Conservation (phyloP, 1,284 basidiomycete genomes). For the Xerocomus cyaneibrunnescens region DNA sequence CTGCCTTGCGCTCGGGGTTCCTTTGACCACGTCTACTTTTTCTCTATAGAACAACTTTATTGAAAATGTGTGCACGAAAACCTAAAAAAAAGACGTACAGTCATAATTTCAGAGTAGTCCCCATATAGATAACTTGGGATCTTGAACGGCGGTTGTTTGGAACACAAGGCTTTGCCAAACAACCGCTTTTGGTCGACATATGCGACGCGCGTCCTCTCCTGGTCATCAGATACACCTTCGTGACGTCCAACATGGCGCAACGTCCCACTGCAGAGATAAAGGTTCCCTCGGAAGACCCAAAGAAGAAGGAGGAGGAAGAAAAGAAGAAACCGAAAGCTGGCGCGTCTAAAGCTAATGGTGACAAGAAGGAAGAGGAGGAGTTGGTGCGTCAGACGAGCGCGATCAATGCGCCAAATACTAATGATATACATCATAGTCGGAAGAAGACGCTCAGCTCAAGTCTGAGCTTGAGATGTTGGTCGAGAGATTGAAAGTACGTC, state of each 20-base stretch:
- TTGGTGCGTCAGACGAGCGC: slow-evolving; percentile 55
- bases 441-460: slow-evolving; percentile 94
- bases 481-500: slow-evolving; percentile 82
- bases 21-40: slow-evolving; percentile 12
- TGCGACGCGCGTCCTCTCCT: slow-evolving; percentile 35
- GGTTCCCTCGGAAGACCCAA: slow-evolving; percentile 70
- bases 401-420: slow-evolving; percentile 14
- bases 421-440: slow-evolving; percentile 57
- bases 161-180: slow-evolving; percentile 36
- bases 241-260: slow-evolving; percentile 48
- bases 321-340: slow-evolving; percentile 41
- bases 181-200: slow-evolving; percentile 26
- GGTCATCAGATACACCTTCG: slow-evolving; percentile 8
- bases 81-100: slow-evolving; percentile 13
- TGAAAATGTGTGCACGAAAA: neutral
- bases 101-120: slow-evolving; percentile 10
- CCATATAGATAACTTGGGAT: neutral
- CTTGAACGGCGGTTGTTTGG: slow-evolving; percentile 31
- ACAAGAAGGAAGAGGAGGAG: slow-evolving; percentile 76
- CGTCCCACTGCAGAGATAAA: slow-evolving; percentile 55
- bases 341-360: slow-evolving; percentile 54
- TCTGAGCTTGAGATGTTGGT: slow-evolving; percentile 97
- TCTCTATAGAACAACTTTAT: slow-evolving; percentile 6
- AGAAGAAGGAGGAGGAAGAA: slow-evolving; percentile 60
- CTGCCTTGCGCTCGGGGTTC: slow-evolving; percentile 6